phyloP scores from a whole-genome alignment of 176 grass and related monocot species.

The Zoysia japonica region DNA sequence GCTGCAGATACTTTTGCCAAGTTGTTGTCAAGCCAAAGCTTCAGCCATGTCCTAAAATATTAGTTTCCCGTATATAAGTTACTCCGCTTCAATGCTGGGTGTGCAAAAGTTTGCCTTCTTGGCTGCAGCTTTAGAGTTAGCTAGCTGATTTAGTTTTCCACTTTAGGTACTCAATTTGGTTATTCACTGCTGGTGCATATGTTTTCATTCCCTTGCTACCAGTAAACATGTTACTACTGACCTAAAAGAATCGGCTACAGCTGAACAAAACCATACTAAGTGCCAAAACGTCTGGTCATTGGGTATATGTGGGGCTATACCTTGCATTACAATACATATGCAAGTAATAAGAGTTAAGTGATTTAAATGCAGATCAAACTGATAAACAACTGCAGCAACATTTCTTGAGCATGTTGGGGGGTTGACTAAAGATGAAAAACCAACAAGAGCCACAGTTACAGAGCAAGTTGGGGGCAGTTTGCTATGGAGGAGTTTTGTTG shows the following conservation, averaged over 20 bases:
- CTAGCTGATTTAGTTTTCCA: slow-evolving; percentile 7
- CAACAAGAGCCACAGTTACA: background rate
- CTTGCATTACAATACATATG: slow-evolving; percentile 8
- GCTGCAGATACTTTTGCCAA: background rate
- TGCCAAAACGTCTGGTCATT: slow-evolving; percentile 15
- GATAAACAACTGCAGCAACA: background rate
- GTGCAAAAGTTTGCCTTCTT: slow-evolving; percentile 25
- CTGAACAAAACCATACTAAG: slow-evolving; percentile 16
- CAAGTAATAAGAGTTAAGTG: background rate
- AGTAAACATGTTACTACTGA: slow-evolving; percentile 5
- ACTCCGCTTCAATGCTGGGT: background rate
- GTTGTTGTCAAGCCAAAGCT: slow-evolving; percentile 18
- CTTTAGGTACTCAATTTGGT: slow-evolving; percentile 11
- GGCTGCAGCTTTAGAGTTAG: slow-evolving; percentile 7
- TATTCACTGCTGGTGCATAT: background rate
- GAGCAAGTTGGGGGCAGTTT: slow-evolving; percentile 12
- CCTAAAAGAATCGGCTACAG: background rate
- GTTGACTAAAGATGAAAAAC: background rate
- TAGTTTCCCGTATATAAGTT: background rate
- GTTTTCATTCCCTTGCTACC: background rate
- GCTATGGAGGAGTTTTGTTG: slow-evolving; percentile 5
- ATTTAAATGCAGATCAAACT: slow-evolving; percentile 26
- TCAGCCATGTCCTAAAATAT: slow-evolving; percentile 2
- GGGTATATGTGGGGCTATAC: background rate
- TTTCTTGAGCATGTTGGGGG: background rate